A percentile compares a stretch with the other conserved stretches of the same genome.
Conservation (phyloP, 2,329 filamentous ascomycete species). For the Aspergillus brunneoviolaceus region DNA sequence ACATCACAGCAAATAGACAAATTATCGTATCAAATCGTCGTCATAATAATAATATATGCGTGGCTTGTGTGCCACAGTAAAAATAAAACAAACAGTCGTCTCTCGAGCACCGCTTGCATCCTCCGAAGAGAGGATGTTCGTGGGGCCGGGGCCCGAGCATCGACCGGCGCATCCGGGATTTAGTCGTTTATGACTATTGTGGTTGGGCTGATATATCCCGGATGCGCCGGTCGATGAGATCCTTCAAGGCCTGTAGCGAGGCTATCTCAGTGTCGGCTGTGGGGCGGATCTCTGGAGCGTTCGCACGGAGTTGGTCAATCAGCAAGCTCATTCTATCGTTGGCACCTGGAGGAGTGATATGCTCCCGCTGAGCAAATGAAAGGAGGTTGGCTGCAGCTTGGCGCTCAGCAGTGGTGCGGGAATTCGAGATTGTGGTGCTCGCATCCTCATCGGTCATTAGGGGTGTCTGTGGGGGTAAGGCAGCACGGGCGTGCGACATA, state of each 20-base stretch:
- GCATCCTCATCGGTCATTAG: slow-evolving; percentile 18
- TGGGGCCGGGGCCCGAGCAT: background rate
- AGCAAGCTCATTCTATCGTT: slow-evolving; percentile 27
- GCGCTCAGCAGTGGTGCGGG: slow-evolving; percentile 30
- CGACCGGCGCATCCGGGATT: background rate
- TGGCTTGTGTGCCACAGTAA: background rate
- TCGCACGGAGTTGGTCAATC: slow-evolving; percentile 33
- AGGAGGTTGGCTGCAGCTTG: slow-evolving; percentile 35
- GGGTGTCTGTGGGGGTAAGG: slow-evolving; percentile 28
- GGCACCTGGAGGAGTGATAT: slow-evolving; percentile 12
- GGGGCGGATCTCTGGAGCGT: slow-evolving; percentile 26
- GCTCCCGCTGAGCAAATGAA: slow-evolving; percentile 26
- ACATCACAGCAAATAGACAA: background rate
- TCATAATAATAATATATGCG: background rate
- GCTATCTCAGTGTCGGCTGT: slow-evolving; percentile 30
- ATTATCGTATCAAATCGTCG: background rate
- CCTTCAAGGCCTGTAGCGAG: slow-evolving; percentile 31
- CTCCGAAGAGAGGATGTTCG: background rate
- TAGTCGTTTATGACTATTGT: background rate
- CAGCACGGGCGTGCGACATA: slow-evolving; percentile 25
- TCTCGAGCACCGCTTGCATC: background rate
- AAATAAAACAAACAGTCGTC: background rate
- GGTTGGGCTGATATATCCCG: slow-evolving; percentile 18
- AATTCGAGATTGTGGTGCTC: slow-evolving; percentile 22
- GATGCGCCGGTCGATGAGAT: slow-evolving; percentile 33